These are phyloP conservation scores for Tardiomyces blankii DNA, from an alignment of 1,139 yeast genomes.

Conservation along the genomic window DNA sequence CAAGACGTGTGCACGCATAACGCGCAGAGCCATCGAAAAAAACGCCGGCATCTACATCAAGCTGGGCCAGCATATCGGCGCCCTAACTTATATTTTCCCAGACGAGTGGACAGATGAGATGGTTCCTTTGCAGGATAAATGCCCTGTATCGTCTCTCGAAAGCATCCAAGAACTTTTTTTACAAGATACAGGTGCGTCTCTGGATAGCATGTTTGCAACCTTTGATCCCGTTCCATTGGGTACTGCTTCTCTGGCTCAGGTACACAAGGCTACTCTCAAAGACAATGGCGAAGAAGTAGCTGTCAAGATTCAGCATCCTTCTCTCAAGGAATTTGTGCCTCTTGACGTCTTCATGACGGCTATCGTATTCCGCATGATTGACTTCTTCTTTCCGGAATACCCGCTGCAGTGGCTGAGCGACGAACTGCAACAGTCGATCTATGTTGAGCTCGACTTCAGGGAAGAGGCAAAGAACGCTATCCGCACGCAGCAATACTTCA, in stretches of 20 bases:
- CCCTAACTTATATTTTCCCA: slow-evolving; percentile 84
- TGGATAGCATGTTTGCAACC: slow-evolving; percentile 56
- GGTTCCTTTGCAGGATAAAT: slow-evolving; percentile 84
- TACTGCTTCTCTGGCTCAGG: slow-evolving; percentile 94
- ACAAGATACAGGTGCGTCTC: slow-evolving; percentile 46
- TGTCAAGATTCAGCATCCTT: slow-evolving; percentile 90
- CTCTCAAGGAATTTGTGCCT: slow-evolving; percentile 79
- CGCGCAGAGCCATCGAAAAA: slow-evolving; percentile 64
- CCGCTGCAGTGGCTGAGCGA: slow-evolving; percentile 92
- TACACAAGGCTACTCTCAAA: slow-evolving; percentile 62
- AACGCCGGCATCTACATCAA: slow-evolving; percentile 93
- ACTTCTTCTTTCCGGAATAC: slow-evolving; percentile 80
- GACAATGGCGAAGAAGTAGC: slow-evolving; percentile 68
- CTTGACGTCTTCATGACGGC: slow-evolving; percentile 72
- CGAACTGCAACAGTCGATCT: slow-evolving; percentile 76
- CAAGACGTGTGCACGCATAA: slow-evolving; percentile 62
- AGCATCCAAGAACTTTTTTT: slow-evolving; percentile 57
- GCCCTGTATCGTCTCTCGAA: slow-evolving; percentile 70
- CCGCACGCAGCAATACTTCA: slow-evolving; percentile 57
- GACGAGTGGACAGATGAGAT: slow-evolving; percentile 92
- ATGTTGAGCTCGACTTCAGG: slow-evolving; percentile 76
- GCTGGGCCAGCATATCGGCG: slow-evolving; percentile 88
- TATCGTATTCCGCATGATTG: slow-evolving; percentile 63
- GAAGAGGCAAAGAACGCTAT: slow-evolving; percentile 78
- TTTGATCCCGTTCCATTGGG: slow-evolving; percentile 78